These are phyloP conservation scores for Coemansia biformis DNA, from an alignment of 192 early-diverging fungal species.

Conservation along the genomic window DNA sequence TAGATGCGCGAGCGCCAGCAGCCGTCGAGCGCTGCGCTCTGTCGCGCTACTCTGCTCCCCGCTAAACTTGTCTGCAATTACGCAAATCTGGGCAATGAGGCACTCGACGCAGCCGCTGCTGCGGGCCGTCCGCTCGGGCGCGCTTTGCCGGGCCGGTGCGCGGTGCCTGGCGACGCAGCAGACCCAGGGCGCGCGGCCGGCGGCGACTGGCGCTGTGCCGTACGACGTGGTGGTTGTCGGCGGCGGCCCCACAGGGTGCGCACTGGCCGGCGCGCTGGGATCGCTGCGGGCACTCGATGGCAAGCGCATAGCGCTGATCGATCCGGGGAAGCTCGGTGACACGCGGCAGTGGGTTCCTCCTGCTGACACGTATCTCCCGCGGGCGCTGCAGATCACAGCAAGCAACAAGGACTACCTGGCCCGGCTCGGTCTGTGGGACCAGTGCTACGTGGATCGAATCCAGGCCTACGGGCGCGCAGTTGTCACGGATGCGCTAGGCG, in stretches of 20 bases:
- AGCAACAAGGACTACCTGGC: conserved; percentile 37
- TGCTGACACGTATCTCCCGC: conserved; percentile 64
- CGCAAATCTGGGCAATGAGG: no score
- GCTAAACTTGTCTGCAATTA: no score
- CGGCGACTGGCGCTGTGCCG: conserved; percentile 1
- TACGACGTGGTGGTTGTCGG: conserved; percentile 89
- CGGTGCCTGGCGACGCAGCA: no score
- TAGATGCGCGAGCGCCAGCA: no score
- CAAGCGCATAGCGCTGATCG: conserved; percentile 70
- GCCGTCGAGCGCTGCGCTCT: no score
- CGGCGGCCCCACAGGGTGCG: conserved; percentile 84
- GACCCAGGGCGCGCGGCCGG: no score
- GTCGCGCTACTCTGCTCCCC: no score
- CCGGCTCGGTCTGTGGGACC: conserved; percentile 63
- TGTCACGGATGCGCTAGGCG: conserved; percentile 39
- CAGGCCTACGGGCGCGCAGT: conserved; percentile 54
- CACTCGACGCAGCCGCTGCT: no score
- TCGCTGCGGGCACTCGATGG: conserved; percentile 7
- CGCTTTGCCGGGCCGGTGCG: no score
- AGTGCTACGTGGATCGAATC: conserved; percentile 55
- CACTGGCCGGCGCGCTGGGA: conserved; percentile 68
- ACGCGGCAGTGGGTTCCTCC: conserved; percentile 53
- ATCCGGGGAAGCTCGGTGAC: conserved; percentile 64
- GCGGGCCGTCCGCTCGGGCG: no score
- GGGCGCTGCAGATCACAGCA: conserved; percentile 78